Percentiles rank a stretch among this genome's conserved stretches.
Conservation (phyloP, 2,329 filamentous ascomycete genomes). For the Xylariaceae sp. region DNA sequence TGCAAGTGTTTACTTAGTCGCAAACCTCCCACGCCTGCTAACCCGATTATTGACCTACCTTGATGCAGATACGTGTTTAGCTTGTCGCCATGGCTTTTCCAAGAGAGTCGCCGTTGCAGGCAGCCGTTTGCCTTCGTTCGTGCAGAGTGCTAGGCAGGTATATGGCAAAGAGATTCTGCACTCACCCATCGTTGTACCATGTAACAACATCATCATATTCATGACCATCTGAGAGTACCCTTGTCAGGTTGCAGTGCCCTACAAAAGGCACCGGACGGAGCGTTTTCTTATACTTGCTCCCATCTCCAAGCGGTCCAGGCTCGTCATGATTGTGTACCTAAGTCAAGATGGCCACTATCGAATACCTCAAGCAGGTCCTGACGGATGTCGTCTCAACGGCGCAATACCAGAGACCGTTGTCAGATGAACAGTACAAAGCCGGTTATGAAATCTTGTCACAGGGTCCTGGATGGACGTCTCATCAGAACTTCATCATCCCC, state of each 20-base stretch:
- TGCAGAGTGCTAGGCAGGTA: too few relatives aligned
- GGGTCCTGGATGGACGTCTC: slow-evolving; percentile 35
- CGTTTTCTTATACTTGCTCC: background rate
- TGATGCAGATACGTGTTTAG: too few relatives aligned
- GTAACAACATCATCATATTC: too few relatives aligned
- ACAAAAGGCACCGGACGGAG: background rate
- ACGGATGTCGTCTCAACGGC: slow-evolving; percentile 25
- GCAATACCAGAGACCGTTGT: slow-evolving; percentile 33
- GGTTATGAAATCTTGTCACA: slow-evolving; percentile 42
- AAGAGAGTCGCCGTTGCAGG: too few relatives aligned
- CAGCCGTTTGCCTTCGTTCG: too few relatives aligned
- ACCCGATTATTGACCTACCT: too few relatives aligned
- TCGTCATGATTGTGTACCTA: background rate
- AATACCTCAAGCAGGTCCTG: slow-evolving; percentile 39
- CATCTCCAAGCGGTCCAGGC: background rate
- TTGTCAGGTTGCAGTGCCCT: background rate
- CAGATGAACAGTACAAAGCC: slow-evolving; percentile 44
- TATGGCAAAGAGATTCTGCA: too few relatives aligned
- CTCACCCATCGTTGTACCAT: too few relatives aligned
- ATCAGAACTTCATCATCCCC: slow-evolving; percentile 49
- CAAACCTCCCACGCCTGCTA: too few relatives aligned
- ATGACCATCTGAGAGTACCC: background rate
- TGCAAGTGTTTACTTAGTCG: too few relatives aligned
- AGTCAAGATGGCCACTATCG: slow-evolving; percentile 32
- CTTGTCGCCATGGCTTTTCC: too few relatives aligned